These are phyloP conservation scores for Mesotaenium endlicherianum DNA, from an alignment of 139 green algal species.

Conservation along the genomic window DNA sequence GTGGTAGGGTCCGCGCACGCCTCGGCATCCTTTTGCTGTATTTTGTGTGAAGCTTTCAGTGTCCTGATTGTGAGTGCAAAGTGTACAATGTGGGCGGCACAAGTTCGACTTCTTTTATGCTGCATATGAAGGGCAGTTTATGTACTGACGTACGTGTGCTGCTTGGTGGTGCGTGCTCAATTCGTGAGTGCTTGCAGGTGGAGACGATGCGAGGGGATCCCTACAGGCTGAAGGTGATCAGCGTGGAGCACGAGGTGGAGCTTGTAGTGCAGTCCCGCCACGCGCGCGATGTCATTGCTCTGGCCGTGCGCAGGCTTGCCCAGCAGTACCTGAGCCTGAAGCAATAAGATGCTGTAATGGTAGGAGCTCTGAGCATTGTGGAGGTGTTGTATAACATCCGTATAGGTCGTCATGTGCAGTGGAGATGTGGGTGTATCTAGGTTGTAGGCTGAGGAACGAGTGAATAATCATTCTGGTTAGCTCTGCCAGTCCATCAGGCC, in stretches of 20 bases:
- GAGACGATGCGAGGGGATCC: slow-evolving; percentile 5
- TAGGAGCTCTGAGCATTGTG: too few species aligned
- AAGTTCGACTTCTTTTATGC: not conserved
- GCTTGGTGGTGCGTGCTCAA: not conserved
- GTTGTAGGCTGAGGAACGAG: too few species aligned
- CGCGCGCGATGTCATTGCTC: slow-evolving; percentile 15
- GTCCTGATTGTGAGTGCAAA: not conserved
- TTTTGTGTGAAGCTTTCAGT: not conserved
- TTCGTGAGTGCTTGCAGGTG: slow-evolving; percentile 17
- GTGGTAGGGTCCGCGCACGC: not conserved
- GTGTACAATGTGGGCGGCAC: not conserved
- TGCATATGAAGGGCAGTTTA: not conserved
- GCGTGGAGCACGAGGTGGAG: slow-evolving; percentile 20
- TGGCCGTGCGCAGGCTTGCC: slow-evolving; percentile 9
- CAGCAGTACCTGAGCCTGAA: not conserved
- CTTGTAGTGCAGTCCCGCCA: slow-evolving; percentile 28
- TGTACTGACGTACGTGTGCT: not conserved
- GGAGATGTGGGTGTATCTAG: too few species aligned
- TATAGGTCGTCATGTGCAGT: too few species aligned
- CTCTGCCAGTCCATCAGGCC: too few species aligned
- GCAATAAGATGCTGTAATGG: too few species aligned
- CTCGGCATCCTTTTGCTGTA: not conserved
- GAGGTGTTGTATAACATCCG: too few species aligned
- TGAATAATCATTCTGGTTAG: too few species aligned
- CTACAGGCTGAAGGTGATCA: slow-evolving; percentile 22